Percentiles rank a stretch among this genome's conserved stretches.
These are phyloP conservation scores for Umbelopsis isabellina DNA, from an alignment of 192 early-diverging fungal species.

Conservation along the genomic window DNA sequence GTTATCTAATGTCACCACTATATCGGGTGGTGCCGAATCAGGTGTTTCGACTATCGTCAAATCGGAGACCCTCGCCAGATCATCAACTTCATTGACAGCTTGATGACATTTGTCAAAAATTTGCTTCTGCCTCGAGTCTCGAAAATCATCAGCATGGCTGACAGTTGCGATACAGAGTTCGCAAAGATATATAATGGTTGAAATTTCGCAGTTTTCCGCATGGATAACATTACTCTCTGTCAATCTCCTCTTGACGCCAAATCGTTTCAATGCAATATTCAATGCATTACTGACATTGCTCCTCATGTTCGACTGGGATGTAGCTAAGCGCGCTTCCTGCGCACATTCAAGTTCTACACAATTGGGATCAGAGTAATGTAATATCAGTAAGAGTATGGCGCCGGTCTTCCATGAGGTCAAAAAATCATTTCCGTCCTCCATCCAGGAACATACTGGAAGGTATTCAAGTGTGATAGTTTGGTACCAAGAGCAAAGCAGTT, in stretches of 20 bases:
- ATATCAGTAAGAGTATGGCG: neutral
- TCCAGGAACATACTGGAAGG: conserved; percentile 5
- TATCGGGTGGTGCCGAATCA: neutral
- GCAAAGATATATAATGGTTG: conserved; percentile 15
- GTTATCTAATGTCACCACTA: neutral
- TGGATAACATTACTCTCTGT: neutral
- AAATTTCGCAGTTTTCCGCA: neutral
- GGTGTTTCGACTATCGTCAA: neutral
- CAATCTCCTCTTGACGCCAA: conserved; percentile 1
- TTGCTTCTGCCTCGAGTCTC: neutral
- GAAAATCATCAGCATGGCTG: conserved; percentile 1
- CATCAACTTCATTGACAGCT: neutral
- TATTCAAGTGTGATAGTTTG: conserved; percentile 1
- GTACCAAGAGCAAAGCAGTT: conserved; percentile 4
- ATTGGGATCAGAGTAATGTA: conserved; percentile 8
- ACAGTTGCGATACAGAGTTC: conserved; percentile 2
- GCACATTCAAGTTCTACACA: neutral
- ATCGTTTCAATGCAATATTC: neutral
- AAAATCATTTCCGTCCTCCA: neutral
- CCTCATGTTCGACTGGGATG: neutral
- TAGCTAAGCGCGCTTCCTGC: neutral
- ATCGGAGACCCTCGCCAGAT: neutral
- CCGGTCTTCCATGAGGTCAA: conserved; percentile 7
- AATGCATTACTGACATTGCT: neutral
- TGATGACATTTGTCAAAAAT: neutral